Base-by-base conservation (phyloP, 345 rosid species). In the Atalantia buxifolia region DNA sequence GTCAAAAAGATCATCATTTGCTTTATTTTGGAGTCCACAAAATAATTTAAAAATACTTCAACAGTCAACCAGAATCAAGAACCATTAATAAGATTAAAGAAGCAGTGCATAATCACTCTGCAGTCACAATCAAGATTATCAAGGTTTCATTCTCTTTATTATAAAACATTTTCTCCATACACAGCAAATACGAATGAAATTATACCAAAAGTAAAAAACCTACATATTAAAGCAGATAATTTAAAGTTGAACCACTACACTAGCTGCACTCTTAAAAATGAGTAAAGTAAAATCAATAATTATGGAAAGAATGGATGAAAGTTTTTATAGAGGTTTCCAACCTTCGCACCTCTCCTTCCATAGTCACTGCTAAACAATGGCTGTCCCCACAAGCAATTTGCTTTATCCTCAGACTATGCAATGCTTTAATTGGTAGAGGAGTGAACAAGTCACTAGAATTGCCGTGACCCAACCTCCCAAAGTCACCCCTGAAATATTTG, bases 351-450 rank as follows among this genome's bases (percentile, higher is more conserved):
- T 88, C 90, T 64, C 99, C 99, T 40, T 90, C 97, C 88, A 86
- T 82, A 3, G 98, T 96, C 70, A 94, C 97, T 56, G 99, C 98
- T 84, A 94, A 84, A 80, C 99, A 96, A 78, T 96, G 99, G 88
- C 99, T 91, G 80, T 96, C 98, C 66, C 99, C 99, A 80, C 99
- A 94, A 79, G 99, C 97, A 83, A 96, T 96, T 88, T 94, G 97
- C 88, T 86, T 96, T 22, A 96, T 91, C 84, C 56, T 87, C 82
- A 92, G 42, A 76, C 98, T 95, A 33, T 89, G 89, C 53, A 96
- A 83, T 65, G 93, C 92, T 86, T 91, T 91, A 57, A 96, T 88
- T 9, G 98, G 99, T 78, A 85, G 89, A 9, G 99, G 99, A 78
- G 93, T 91, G 84, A 96, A 96, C 80, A 94, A 82, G 86, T 96